These are phyloP conservation scores for Ceratobasidium sp. DNA, from an alignment of 1,284 basidiomycete genomes.

Conservation along the genomic window DNA sequence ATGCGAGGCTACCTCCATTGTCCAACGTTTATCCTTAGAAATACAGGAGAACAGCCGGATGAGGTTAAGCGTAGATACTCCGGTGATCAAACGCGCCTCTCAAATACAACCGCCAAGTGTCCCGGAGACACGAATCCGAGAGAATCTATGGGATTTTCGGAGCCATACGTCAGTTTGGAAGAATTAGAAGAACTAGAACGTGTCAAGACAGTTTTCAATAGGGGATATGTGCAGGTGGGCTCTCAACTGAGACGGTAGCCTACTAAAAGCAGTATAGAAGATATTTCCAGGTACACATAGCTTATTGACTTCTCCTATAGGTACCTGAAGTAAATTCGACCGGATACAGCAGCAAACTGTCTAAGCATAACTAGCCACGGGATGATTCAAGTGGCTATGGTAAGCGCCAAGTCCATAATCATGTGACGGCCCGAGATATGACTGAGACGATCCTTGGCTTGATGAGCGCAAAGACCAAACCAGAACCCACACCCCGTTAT, in stretches of 20 bases:
- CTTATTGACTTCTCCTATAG: not conserved
- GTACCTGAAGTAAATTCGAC: not conserved
- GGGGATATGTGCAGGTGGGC: constrained; percentile 1
- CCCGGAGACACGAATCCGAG: not conserved
- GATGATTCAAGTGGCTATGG: constrained; percentile 4
- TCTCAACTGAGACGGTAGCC: constrained; percentile 36
- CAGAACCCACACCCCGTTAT: constrained; percentile 28
- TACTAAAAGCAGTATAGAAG: not conserved
- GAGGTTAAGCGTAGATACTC: not conserved
- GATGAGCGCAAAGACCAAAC: constrained; percentile 35
- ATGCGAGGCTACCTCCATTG: not conserved
- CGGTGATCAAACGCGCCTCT: constrained; percentile 25
- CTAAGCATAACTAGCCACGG: not conserved
- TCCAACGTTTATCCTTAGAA: not conserved
- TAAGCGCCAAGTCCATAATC: constrained; percentile 24
- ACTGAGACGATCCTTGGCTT: constrained; percentile 13
- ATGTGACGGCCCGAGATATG: constrained; percentile 32
- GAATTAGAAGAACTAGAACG: not conserved
- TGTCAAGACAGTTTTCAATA: not conserved
- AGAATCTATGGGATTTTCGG: not conserved
- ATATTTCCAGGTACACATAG: not conserved
- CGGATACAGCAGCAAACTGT: not conserved
- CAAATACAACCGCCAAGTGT: not conserved
- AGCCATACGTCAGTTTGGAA: not conserved
- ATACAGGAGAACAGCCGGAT: not conserved